Conservation (phyloP, 2,329 filamentous ascomycete species). For the Fusarium sp. region DNA sequence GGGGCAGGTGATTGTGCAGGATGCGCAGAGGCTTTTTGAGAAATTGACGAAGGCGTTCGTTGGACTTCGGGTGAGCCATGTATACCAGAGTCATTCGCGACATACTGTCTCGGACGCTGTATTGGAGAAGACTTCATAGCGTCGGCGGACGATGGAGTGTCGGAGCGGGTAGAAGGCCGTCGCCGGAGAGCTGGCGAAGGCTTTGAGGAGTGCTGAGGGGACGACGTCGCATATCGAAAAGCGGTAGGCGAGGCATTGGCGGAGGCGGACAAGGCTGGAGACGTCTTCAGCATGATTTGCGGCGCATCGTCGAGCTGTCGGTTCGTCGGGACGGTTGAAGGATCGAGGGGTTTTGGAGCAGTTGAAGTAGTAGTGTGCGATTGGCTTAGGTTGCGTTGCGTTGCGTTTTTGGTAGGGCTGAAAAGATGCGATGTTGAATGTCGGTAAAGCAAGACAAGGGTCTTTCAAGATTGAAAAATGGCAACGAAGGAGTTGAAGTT, state of each 20-base stretch:
- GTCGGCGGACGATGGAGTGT: slow-evolving; percentile 31
- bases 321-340: slow-evolving; percentile 24
- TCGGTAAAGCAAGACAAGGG: slow-evolving; percentile 20
- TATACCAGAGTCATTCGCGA: slow-evolving; percentile 36
- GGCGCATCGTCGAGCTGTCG: slow-evolving; percentile 55
- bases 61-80: slow-evolving; percentile 36
- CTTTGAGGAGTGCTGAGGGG: slow-evolving; percentile 42
- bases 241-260: slow-evolving; percentile 63
- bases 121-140: slow-evolving; percentile 43
- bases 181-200: slow-evolving; percentile 40
- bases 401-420: slow-evolving; percentile 16
- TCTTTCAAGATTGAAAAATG: slow-evolving; percentile 24
- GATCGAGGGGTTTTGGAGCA: slow-evolving; percentile 28
- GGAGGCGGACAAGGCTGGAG: slow-evolving; percentile 60
- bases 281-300: slow-evolving; percentile 69
- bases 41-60: slow-evolving; percentile 27
- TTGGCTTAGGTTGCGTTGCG: not conserved
- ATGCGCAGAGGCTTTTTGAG: slow-evolving; percentile 37
- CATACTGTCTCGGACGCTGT: slow-evolving; percentile 37
- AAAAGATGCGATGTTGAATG: slow-evolving; percentile 13
- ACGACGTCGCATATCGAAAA: slow-evolving; percentile 51
- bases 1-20: slow-evolving; percentile 33
- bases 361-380: slow-evolving; percentile 19
- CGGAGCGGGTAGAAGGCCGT: slow-evolving; percentile 40
- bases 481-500: slow-evolving; percentile 22